Base-by-base conservation (phyloP, 139 green algal genomes). In the Chlorella sp. region DNA sequence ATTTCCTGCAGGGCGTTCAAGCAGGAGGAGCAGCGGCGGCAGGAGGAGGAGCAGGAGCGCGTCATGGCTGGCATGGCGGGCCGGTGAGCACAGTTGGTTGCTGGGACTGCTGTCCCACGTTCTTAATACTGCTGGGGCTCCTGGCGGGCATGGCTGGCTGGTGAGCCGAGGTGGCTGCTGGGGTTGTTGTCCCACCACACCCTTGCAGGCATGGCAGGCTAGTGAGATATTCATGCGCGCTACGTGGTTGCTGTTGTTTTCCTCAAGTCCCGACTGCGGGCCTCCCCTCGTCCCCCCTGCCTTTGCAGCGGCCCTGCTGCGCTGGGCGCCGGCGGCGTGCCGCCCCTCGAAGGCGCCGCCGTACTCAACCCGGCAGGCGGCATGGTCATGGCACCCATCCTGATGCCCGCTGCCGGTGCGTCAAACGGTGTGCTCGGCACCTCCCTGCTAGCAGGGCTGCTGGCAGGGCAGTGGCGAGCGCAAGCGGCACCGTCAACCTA, bases 21-120 rank as follows among this genome's bases (percentile, higher is more conserved):
- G 82, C 54, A 82, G 43, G 82, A 86, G 82, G 82, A 86, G 82
- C 73, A 86, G 73, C 82, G 82, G 82, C 82, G 73, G 82, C 82
- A 82, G 73, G 54, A 80, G 82, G 82, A 86, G 60, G 82, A 75
- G 58, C 70, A 82, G 82, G 81, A 86, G 72, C 64, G 67, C 17
- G 83, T 74, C 16, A 81, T 87, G 85, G 77, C 67, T 34, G 48
- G 36, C 51, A 76, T 70, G 67, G 69, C 46, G n/a, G 80, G 67
- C 30, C n/a, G 54, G 11, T 32, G 36, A 17, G 56, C 58, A 32
- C n/a, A 76, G 78, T 46, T 74, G 78, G 5, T 60, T 46, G 36
- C n/a, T 43, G 34, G 22, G 30, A 20, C 3, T 65, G 56, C 30
- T 65, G 56, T 24, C 56, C 22, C 56, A n/a, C 22, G n/a, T n/a